A percentile compares a stretch with the other conserved stretches of the same genome.
Conservation (phyloP, 495 filamentous ascomycete species). For the Pseudoneurospora amorphoporcata region DNA sequence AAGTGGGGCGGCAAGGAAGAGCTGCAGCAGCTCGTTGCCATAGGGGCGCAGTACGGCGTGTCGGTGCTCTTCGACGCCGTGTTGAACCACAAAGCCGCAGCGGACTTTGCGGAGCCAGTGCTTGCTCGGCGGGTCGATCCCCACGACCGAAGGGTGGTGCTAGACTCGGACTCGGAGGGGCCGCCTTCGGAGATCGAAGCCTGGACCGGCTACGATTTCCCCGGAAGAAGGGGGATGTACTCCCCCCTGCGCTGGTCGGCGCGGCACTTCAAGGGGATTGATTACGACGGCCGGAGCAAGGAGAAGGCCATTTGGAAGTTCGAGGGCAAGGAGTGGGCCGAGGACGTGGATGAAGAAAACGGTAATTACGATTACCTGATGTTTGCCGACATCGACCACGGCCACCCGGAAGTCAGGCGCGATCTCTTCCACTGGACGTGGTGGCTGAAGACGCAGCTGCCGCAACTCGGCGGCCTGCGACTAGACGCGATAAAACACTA, state of each 20-base stretch:
- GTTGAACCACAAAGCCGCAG: slow-evolving; percentile 66
- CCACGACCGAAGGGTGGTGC: slow-evolving; percentile 44
- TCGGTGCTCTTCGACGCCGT: slow-evolving; percentile 66
- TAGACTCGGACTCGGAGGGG: slow-evolving; percentile 15
- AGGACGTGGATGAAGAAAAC: slow-evolving; percentile 54
- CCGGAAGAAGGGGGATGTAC: slow-evolving; percentile 47
- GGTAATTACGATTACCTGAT: slow-evolving; percentile 65
- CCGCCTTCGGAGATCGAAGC: slow-evolving; percentile 51
- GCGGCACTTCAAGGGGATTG: slow-evolving; percentile 62
- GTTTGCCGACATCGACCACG: slow-evolving; percentile 60
- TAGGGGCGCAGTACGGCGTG: slow-evolving; percentile 40
- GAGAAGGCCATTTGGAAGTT: slow-evolving; percentile 60
- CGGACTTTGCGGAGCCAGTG: slow-evolving; percentile 51
- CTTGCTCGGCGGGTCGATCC: slow-evolving; percentile 49
- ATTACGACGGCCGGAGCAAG: slow-evolving; percentile 49
- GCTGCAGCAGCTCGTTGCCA: slow-evolving; percentile 38
- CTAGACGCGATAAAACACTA: slow-evolving; percentile 71
- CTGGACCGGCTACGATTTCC: slow-evolving; percentile 61
- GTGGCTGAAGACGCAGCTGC: slow-evolving; percentile 51
- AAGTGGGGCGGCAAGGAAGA: slow-evolving; percentile 64
- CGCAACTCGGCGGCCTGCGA: slow-evolving; percentile 52
- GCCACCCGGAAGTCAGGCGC: slow-evolving; percentile 50
- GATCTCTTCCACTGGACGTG: slow-evolving; percentile 58
- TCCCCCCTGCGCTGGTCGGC: slow-evolving; percentile 53
- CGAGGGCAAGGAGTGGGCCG: slow-evolving; percentile 47